These are phyloP conservation scores for Fusarium liriodendri DNA, from an alignment of 2,329 filamentous ascomycete species.

Conservation along the genomic window DNA sequence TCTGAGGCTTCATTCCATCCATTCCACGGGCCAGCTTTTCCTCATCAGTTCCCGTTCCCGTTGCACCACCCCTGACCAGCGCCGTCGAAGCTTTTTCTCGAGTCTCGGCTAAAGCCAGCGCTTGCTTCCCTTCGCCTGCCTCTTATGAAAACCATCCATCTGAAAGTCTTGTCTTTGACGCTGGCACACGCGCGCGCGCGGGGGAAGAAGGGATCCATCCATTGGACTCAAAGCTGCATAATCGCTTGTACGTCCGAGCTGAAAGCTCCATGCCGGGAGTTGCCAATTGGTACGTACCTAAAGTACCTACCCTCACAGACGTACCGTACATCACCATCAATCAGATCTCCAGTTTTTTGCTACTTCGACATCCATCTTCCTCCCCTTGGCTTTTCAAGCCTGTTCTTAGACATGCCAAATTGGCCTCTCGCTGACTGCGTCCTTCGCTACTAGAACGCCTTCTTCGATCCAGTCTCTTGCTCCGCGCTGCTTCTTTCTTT, in stretches of 20 bases:
- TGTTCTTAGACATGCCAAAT: conserved; percentile 20
- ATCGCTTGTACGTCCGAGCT: conserved; percentile 8
- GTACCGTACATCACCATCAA: conserved; percentile 31
- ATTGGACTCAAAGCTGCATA: conserved; percentile 13
- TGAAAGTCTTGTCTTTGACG: neutral
- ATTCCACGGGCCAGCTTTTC: neutral
- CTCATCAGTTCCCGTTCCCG: neutral
- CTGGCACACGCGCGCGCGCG: neutral
- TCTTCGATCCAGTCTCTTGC: conserved; percentile 6
- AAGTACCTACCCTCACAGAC: conserved; percentile 1
- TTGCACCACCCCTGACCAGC: neutral
- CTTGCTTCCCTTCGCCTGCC: neutral
- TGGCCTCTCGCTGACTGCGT: conserved; percentile 22
- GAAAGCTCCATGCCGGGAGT: conserved; percentile 5
- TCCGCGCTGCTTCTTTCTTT: conserved; percentile 1
- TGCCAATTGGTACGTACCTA: conserved; percentile 37
- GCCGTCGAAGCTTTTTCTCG: neutral
- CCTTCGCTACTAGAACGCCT: conserved; percentile 14
- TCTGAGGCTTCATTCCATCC: neutral
- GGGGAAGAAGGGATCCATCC: conserved; percentile 1
- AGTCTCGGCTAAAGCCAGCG: conserved; percentile 12
- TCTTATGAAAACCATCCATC: neutral
- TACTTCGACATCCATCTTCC: conserved; percentile 13
- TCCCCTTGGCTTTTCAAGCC: conserved; percentile 1
- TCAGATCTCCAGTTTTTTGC: conserved; percentile 20